phyloP scores from a whole-genome alignment of 2,329 filamentous ascomycete species.

The Plenodomus tracheiphilus region DNA sequence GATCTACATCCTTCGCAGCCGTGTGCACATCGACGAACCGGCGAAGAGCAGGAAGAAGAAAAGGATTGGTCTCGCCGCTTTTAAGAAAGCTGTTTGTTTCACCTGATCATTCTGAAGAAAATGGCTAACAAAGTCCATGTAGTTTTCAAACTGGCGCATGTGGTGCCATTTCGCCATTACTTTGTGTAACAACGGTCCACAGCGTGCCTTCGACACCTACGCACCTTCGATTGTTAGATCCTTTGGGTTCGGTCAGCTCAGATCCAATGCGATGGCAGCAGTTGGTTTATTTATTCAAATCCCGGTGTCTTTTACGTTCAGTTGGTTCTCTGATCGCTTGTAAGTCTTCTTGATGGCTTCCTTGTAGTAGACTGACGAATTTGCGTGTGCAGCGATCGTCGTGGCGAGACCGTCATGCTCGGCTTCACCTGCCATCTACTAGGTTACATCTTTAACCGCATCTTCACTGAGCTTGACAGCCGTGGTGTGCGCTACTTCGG shows the following conservation, averaged over 20 bases:
- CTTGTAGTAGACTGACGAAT: background rate
- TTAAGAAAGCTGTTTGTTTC: constrained; percentile 53
- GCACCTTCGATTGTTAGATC: constrained; percentile 58
- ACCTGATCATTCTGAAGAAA: no score
- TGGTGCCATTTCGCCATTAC: constrained; percentile 58
- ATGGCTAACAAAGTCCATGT: constrained; percentile 34
- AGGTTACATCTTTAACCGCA: constrained; percentile 59
- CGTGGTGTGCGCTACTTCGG: constrained; percentile 57
- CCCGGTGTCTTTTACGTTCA: constrained; percentile 57
- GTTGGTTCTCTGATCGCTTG: constrained; percentile 56
- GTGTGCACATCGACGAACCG: constrained; percentile 21
- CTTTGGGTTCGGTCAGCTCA: constrained; percentile 56
- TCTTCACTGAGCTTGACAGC: constrained; percentile 47
- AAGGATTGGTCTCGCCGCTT: constrained; percentile 50
- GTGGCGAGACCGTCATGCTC: constrained; percentile 58
- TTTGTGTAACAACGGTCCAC: constrained; percentile 53
- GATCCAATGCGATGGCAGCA: constrained; percentile 58
- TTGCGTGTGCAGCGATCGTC: constrained; percentile 42
- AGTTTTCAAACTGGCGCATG: constrained; percentile 56
- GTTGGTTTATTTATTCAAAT: constrained; percentile 60
- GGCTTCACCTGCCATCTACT: constrained; percentile 52
- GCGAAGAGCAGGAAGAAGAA: constrained; percentile 51
- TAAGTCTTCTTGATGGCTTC: no score
- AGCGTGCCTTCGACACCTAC: constrained; percentile 57
- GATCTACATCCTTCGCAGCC: constrained; percentile 18